Percentiles rank a stretch among this genome's conserved stretches.
Conservation (phyloP, 2,329 filamentous ascomycete species). For the Trichoderma sp. region DNA sequence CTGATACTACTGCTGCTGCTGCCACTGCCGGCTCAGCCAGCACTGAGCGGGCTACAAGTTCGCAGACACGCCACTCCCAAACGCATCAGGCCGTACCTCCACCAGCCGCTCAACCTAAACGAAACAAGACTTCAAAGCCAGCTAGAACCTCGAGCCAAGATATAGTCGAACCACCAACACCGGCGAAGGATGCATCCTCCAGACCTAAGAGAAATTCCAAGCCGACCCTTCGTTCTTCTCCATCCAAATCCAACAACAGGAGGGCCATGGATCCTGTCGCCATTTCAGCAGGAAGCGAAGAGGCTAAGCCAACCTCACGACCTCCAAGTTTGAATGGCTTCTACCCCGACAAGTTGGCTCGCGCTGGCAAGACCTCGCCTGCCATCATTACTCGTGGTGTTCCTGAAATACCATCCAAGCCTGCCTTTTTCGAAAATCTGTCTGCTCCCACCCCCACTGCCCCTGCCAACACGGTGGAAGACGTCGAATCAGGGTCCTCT, state of each 20-base stretch:
- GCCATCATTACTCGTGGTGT: constrained; percentile 33
- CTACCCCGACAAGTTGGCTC: constrained; percentile 39
- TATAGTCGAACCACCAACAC: neutral
- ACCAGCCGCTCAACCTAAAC: neutral
- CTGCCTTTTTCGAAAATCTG: constrained; percentile 43
- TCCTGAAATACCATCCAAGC: constrained; percentile 39
- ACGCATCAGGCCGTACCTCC: neutral
- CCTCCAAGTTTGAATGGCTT: constrained; percentile 35
- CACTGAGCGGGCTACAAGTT: neutral
- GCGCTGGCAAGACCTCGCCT: constrained; percentile 34
- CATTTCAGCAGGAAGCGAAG: constrained; percentile 32
- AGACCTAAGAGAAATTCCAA: constrained; percentile 26
- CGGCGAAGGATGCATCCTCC: constrained; percentile 13
- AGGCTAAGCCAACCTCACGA: constrained; percentile 33
- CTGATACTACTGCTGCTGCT: neutral
- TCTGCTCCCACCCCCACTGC: constrained; percentile 28
- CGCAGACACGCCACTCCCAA: neutral
- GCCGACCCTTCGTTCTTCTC: constrained; percentile 27
- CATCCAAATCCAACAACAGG: constrained; percentile 34
- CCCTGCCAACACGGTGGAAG: neutral
- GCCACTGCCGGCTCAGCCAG: neutral
- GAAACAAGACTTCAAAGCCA: neutral
- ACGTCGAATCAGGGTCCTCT: constrained; percentile 26
- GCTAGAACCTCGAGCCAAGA: constrained; percentile 1
- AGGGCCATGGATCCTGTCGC: constrained; percentile 37